phyloP scores from a whole-genome alignment of 2,329 filamentous ascomycete genomes.

The Trichoderma sp. region DNA sequence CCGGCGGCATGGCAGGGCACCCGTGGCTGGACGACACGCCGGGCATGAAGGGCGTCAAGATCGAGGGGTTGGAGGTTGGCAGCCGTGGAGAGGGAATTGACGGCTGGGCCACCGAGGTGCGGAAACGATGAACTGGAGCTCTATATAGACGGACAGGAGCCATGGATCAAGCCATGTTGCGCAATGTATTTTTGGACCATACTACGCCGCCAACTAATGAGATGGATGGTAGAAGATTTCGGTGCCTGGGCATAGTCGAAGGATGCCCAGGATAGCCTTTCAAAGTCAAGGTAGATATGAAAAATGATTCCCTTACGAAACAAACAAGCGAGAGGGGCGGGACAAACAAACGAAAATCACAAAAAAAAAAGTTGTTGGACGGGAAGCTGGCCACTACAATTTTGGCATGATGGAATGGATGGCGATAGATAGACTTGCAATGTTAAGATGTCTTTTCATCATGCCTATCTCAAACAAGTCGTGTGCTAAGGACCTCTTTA shows the following conservation, averaged over 20 bases:
- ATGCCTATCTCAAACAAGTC: neutral
- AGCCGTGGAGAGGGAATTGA: slow-evolving; percentile 90
- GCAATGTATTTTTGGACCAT: neutral
- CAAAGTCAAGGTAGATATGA: neutral
- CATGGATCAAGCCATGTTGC: neutral
- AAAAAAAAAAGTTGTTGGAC: neutral
- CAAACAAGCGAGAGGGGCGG: neutral
- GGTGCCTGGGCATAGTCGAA: neutral
- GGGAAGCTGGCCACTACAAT: neutral
- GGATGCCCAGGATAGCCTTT: neutral
- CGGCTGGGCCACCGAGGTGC: slow-evolving; percentile 87
- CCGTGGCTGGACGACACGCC: slow-evolving; percentile 80
- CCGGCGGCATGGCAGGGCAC: slow-evolving; percentile 90
- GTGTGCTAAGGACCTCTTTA: neutral
- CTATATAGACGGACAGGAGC: slow-evolving; percentile 5
- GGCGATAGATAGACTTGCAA: slow-evolving; percentile 29
- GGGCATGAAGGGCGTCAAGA: slow-evolving; percentile 79
- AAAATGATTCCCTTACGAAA: neutral
- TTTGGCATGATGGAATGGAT: neutral
- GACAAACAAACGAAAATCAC: neutral
- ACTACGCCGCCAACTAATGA: neutral
- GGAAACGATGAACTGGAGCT: slow-evolving; percentile 63
- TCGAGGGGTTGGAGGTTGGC: slow-evolving; percentile 74
- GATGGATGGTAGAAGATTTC: neutral
- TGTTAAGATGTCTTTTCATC: neutral